These are phyloP conservation scores for Syzygium malaccense DNA, from an alignment of 441 rosid species.

Conservation along the genomic window DNA sequence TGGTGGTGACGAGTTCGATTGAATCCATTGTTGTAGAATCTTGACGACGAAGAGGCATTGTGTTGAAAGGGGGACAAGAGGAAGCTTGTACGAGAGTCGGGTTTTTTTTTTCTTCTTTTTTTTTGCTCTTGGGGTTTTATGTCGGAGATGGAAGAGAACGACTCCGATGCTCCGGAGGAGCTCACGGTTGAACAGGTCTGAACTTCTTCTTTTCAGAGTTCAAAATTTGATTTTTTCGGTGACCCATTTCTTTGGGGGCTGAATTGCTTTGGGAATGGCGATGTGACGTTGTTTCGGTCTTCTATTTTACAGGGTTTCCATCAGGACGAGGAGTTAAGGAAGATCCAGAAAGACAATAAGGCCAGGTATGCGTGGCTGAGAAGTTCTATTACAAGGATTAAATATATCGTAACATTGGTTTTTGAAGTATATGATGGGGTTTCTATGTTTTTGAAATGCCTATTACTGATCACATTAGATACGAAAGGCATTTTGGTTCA, in stretches of 20 bases:
- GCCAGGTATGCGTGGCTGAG: constrained; percentile 30
- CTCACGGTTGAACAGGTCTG: constrained; percentile 69
- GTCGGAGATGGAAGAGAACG: constrained; percentile 34
- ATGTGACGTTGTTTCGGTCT: neutral
- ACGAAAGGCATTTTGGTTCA: neutral
- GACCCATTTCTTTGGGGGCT: neutral
- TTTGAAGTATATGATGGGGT: neutral
- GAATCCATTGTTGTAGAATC: neutral
- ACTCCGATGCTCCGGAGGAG: constrained; percentile 80
- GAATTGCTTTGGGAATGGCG: neutral
- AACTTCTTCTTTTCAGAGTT: neutral
- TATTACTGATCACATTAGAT: neutral
- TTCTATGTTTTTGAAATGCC: neutral
- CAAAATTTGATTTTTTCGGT: neutral
- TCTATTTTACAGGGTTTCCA: constrained; percentile 38
- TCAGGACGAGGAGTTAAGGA: constrained; percentile 53
- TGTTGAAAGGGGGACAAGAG: neutral
- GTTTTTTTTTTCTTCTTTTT: neutral
- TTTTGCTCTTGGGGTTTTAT: neutral
- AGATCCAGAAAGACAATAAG: constrained; percentile 51
- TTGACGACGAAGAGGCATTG: neutral
- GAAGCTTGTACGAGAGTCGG: neutral
- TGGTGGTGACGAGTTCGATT: neutral
- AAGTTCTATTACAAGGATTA: neutral
- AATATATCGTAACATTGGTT: neutral